Base-by-base conservation (phyloP, 257 asterid genomes). In the Avicennia marina region DNA sequence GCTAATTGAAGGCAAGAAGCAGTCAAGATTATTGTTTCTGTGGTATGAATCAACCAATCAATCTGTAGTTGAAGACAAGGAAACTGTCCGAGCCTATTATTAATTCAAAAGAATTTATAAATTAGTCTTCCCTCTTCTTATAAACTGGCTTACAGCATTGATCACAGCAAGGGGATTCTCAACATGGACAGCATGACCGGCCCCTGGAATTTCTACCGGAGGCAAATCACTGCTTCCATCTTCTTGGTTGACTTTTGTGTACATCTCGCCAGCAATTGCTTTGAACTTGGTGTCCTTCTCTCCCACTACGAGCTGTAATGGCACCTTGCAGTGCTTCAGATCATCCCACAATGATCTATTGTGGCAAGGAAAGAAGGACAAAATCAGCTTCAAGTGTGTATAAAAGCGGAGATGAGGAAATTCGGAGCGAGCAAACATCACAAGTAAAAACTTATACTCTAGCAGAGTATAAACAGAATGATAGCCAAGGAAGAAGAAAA, bases 111-210 rank as follows among this genome's bases (percentile, higher is more conserved):
- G n/a, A n/a, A n/a, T n/a, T n/a, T n/a, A n/a, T n/a, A n/a, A n/a
- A 41, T 62, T 58, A 36, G 12, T 51, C 55, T 60, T 60, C 11
- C 9, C 55, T 63, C 70, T 69, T 68, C 61, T 71, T 63, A 85
- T 47, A 61, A 85, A 93, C 65, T 66, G 76, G 50, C 80, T 73
- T 18, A 93, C 38, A 62, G 89, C 94, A 63, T 74, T 48, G 49
- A 93, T 82, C 40, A 86, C 87, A 22, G 75, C 71, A 49, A 89
- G 90, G 36, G 97, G 98, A 71, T 89, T 93, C 82, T 93, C 97
- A 34, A 93, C 66, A 77, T 93, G 98, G 4, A 81, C 95, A 53
- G 96, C 96, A 74, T 93, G 98, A 34, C 98, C 97, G 19, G 86
- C 79, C 49, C 60, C 59, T 12, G 87, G 84, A 61, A 93, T 75